A percentile compares a stretch with the other conserved stretches of the same genome.
phyloP scores from a whole-genome alignment of 768 basidiomycete species.

The Tricholoma saponaceum region DNA sequence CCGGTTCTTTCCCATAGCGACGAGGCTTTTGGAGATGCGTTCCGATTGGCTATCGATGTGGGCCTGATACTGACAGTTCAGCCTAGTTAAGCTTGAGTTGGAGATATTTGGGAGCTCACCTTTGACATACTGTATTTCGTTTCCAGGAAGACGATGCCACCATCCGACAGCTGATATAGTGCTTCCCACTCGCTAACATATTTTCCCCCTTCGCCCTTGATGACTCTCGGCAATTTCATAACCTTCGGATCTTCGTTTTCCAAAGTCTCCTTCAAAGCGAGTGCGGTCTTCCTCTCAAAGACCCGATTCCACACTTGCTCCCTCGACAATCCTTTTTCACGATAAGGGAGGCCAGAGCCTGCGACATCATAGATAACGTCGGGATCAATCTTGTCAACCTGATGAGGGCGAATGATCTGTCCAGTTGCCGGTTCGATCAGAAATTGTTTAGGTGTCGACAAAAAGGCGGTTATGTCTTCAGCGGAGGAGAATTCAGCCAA shows the following conservation, averaged over 20 bases:
- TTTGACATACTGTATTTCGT: conserved; percentile 6
- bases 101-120: conserved; percentile 5
- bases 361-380: conserved; percentile 1
- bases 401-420: neutral
- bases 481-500: neutral
- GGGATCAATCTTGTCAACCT: neutral
- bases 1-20: neutral
- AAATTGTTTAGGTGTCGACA: neutral
- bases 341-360: conserved; percentile 1
- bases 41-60: conserved; percentile 1
- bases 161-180: conserved; percentile 6
- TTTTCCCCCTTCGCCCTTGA: conserved; percentile 3
- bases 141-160: conserved; percentile 9
- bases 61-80: conserved; percentile 4
- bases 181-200: conserved; percentile 9
- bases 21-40: neutral
- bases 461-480: neutral
- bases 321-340: conserved; percentile 1
- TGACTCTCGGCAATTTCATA: too few species aligned
- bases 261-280: conserved; percentile 2
- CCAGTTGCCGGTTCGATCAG: neutral
- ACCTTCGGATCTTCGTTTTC: too few species aligned
- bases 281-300: conserved; percentile 3
- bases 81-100: conserved; percentile 1
- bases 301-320: conserved; percentile 1